Conservation (phyloP, 495 filamentous ascomycete genomes). For the Xylaria curta region DNA sequence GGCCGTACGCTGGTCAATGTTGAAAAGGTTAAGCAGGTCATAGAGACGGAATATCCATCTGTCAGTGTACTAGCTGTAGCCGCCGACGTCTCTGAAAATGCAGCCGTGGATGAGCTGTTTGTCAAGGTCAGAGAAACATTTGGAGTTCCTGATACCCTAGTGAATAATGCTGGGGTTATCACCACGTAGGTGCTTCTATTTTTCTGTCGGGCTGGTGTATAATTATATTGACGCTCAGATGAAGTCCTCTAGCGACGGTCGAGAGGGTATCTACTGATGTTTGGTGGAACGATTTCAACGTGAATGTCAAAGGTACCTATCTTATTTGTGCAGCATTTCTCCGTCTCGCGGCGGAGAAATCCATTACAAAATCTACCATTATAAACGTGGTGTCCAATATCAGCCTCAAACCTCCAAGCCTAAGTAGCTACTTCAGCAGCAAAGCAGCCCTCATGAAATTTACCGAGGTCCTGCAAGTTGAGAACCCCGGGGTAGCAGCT, state of each 20-base stretch:
- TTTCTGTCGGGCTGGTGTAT: background rate
- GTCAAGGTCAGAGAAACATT: background rate
- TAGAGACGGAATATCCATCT: background rate
- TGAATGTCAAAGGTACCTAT: background rate
- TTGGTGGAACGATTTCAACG: constrained; percentile 6
- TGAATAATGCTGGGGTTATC: background rate
- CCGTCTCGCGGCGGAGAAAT: background rate
- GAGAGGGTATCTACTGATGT: background rate
- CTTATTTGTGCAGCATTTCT: background rate
- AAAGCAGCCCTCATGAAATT: constrained; percentile 5
- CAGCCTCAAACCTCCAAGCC: background rate
- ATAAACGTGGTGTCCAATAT: background rate
- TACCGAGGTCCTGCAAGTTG: constrained; percentile 1
- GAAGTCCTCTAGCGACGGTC: background rate
- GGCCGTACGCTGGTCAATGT: background rate
- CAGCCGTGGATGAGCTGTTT: background rate
- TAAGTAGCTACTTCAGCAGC: constrained; percentile 4
- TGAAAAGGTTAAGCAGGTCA: background rate
- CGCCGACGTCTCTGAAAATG: background rate
- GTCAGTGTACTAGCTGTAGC: background rate
- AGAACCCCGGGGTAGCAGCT: background rate
- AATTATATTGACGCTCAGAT: background rate
- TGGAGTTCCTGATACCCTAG: background rate
- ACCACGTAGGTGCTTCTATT: background rate
- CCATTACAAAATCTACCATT: background rate